Percentiles rank a stretch among this genome's conserved stretches.
Conservation (phyloP, 2,329 filamentous ascomycete species). For the Colletotrichum abscissum region DNA sequence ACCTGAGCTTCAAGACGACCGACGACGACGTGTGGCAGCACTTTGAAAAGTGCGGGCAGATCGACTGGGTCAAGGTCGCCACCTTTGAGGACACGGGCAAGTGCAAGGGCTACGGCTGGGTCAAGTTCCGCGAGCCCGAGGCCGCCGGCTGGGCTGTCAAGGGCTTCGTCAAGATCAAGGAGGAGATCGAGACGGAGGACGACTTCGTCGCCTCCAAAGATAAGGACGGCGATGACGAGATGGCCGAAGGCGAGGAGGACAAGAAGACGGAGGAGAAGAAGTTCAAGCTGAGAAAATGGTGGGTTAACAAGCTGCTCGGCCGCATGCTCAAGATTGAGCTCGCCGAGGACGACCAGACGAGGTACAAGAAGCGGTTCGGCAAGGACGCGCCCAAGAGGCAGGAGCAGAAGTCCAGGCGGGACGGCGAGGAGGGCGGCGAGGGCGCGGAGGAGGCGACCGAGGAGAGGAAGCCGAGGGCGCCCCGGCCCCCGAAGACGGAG, state of each 20-base stretch:
- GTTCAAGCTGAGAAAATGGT: constrained; percentile 77
- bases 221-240: constrained; percentile 51
- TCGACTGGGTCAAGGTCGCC: constrained; percentile 87
- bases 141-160: constrained; percentile 78
- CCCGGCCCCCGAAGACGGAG: constrained; percentile 37
- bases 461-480: constrained; percentile 36
- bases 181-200: constrained; percentile 71
- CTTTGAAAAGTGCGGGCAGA: constrained; percentile 85
- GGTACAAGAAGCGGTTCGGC: constrained; percentile 95
- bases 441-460: constrained; percentile 35
- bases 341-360: constrained; percentile 87
- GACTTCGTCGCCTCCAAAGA: constrained; percentile 66
- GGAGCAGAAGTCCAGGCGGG: constrained; percentile 37
- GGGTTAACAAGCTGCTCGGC: constrained; percentile 86
- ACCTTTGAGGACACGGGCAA: constrained; percentile 98
- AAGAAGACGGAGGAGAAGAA: constrained; percentile 52
- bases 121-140: constrained; percentile 85
- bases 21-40: constrained; percentile 84
- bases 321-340: constrained; percentile 89
- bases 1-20: constrained; percentile 84
- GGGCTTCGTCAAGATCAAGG: constrained; percentile 80
- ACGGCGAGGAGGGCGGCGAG: constrained; percentile 30
- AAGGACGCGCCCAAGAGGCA: constrained; percentile 69
- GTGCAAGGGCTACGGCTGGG: constrained; percentile 97
- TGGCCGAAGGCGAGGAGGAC: constrained; percentile 50